Base-by-base conservation (phyloP, 2,329 filamentous ascomycete species). In the Purpureocillium takamizusanense region DNA sequence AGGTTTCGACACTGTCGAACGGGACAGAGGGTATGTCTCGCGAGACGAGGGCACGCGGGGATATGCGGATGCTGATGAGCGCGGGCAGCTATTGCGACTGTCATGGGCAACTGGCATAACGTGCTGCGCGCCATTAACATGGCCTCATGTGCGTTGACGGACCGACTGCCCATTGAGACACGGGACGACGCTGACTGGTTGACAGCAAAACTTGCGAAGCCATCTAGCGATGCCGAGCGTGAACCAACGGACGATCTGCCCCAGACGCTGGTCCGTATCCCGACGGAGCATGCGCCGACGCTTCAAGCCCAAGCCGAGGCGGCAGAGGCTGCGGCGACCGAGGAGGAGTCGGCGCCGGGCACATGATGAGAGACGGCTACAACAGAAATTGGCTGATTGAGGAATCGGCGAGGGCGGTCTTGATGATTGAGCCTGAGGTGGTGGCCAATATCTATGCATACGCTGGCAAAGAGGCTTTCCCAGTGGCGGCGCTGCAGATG, bases 31-130 rank as follows among this genome's bases (percentile, higher is more conserved):
- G 83, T 83, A 55, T 43, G 56, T 40, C 42, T 39, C 31, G n/a
- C 7, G 13, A n/a, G 13, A 27, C 31, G 13, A 10, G n/a, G n/a
- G n/a, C 3, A 12, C 13, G 7, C 18, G 9, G 12, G 11, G n/a
- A 13, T 10, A 14, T 12, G 7, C 28, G 17, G n/a, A 38, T 37
- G 36, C 51, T 58, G 32, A 61, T 44, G n/a, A 42, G 39, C 37
- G 29, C 48, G 45, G 36, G 34, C 56, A 87, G 85, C 83, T 43
- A 86, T 94, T 52, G 86, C 86, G 30, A 75, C 81, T n/a, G 86
- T 94, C 16, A 69, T 94, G 56, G 76, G 81, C 38, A 94, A 92
- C 58, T 94, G 86, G 86, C 83, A 89, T 59, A 89, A 86, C 51
- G 86, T 94, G 46, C 70, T 94, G 43, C 73, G 83, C 47, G 85